Evolutionary conservation across 1,284 basidiomycete genomes (phyloP).

Genomic region (Mycena citricolor): DNA sequence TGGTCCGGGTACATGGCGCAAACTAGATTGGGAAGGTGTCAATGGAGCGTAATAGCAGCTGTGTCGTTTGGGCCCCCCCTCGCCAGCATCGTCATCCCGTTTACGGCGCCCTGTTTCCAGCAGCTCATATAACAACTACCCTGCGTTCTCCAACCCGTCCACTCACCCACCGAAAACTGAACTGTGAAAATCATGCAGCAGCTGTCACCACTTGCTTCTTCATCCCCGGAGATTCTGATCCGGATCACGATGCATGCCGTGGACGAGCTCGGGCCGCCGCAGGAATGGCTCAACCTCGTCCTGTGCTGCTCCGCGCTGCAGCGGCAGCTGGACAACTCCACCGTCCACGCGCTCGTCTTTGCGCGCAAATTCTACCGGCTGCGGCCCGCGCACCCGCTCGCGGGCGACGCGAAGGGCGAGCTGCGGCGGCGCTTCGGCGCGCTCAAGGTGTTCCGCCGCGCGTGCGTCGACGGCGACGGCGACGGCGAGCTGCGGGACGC

Average conservation of each 20-base stretch:
- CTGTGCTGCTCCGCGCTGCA: constrained; percentile 34
- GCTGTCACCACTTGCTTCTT: too few relatives aligned
- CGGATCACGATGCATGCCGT: constrained; percentile 34
- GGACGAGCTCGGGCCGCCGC: constrained; percentile 33
- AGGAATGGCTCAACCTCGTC: constrained; percentile 31
- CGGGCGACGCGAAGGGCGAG: constrained; percentile 41
- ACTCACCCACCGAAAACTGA: too few relatives aligned
- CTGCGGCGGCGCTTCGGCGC: constrained; percentile 41
- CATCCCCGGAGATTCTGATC: constrained; percentile 36
- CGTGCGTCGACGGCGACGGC: too few relatives aligned
- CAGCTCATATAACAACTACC: too few relatives aligned
- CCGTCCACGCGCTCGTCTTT: constrained; percentile 34
- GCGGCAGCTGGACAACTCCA: constrained; percentile 27
- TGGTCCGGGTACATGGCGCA: too few relatives aligned
- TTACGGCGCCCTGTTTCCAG: too few relatives aligned
- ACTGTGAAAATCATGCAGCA: too few relatives aligned
- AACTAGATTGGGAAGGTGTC: too few relatives aligned
- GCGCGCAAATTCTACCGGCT: constrained; percentile 36
- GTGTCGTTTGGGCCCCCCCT: too few relatives aligned
- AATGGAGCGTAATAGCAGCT: too few relatives aligned
- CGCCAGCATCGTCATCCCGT: too few relatives aligned
- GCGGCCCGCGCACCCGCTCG: constrained; percentile 10
- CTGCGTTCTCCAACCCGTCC: too few relatives aligned
- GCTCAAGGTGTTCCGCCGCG: constrained; percentile 41
- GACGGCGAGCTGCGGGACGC: constrained; percentile 38